Conservation (phyloP, 1,139 yeast genomes). For the Nadsonia starkeyi-henricii region DNA sequence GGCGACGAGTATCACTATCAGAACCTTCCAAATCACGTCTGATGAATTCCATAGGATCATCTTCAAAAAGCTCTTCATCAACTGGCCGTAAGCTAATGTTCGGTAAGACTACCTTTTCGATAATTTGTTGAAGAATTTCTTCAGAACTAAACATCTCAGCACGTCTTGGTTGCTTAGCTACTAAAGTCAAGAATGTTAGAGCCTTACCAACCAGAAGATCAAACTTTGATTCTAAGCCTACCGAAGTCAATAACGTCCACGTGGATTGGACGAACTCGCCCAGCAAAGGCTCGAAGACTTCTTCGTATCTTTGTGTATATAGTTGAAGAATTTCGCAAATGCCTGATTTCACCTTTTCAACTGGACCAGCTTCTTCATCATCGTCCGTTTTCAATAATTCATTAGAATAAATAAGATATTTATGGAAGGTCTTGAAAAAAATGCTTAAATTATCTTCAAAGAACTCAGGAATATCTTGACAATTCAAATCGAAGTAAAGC, state of each 20-base stretch:
- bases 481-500: slow-evolving; percentile 82
- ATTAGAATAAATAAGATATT: slow-evolving; percentile 53
- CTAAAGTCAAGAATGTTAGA: slow-evolving; percentile 68
- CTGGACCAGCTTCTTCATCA: slow-evolving; percentile 61
- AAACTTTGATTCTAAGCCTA: slow-evolving; percentile 60
- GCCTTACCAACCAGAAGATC: slow-evolving; percentile 78
- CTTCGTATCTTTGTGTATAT: slow-evolving; percentile 84
- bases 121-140: slow-evolving; percentile 56
- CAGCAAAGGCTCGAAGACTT: slow-evolving; percentile 66
- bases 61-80: slow-evolving; percentile 90
- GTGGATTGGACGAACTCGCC: slow-evolving; percentile 68
- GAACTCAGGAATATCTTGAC: slow-evolving; percentile 96
- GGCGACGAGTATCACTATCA: slow-evolving; percentile 82
- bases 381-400: slow-evolving; percentile 35
- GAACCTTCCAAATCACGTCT: slow-evolving; percentile 92
- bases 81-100: slow-evolving; percentile 65
- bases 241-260: slow-evolving; percentile 61
- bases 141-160: slow-evolving; percentile 52
- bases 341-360: slow-evolving; percentile 66
- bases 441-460: slow-evolving; percentile 77
- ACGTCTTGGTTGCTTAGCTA: slow-evolving; percentile 55
- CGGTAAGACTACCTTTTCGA: slow-evolving; percentile 76
- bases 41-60: slow-evolving; percentile 87
- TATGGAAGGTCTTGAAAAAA: slow-evolving; percentile 73
- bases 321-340: slow-evolving; percentile 76